Conservation (phyloP, 2,329 filamentous ascomycete species). For the Tolypocladium paradoxum region DNA sequence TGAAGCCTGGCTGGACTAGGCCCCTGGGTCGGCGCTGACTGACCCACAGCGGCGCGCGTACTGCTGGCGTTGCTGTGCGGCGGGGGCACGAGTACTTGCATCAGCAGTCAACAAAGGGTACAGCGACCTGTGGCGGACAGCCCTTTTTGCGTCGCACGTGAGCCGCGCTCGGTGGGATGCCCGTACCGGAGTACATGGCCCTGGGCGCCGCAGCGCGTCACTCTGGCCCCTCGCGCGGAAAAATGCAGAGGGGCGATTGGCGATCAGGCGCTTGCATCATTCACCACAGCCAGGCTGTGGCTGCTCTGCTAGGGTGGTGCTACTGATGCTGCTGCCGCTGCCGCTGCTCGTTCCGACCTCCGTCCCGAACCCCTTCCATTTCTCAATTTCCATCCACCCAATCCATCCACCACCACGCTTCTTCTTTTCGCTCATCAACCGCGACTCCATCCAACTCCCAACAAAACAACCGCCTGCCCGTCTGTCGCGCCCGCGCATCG, state of each 20-base stretch:
- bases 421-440: slow-evolving; percentile 21
- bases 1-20: neutral
- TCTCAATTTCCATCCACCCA: slow-evolving; percentile 17
- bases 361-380: slow-evolving; percentile 16
- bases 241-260: neutral
- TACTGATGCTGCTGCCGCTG: neutral
- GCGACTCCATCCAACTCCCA: slow-evolving; percentile 16
- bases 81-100: neutral
- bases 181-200: neutral
- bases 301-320: neutral
- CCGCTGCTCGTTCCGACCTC: slow-evolving; percentile 10
- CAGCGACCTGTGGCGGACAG: neutral
- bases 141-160: neutral
- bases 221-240: neutral
- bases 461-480: slow-evolving; percentile 10
- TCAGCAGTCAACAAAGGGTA: neutral
- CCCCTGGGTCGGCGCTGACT: neutral
- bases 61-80: neutral
- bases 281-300: slow-evolving; percentile 3
- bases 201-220: neutral
- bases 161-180: neutral
- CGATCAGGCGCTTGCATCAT: slow-evolving; percentile 3
- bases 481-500: slow-evolving; percentile 7
- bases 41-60: neutral
- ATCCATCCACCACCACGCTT: slow-evolving; percentile 1